These are phyloP conservation scores for Erodium moschatum DNA, from an alignment of 441 rosid genomes.

Conservation along the genomic window DNA sequence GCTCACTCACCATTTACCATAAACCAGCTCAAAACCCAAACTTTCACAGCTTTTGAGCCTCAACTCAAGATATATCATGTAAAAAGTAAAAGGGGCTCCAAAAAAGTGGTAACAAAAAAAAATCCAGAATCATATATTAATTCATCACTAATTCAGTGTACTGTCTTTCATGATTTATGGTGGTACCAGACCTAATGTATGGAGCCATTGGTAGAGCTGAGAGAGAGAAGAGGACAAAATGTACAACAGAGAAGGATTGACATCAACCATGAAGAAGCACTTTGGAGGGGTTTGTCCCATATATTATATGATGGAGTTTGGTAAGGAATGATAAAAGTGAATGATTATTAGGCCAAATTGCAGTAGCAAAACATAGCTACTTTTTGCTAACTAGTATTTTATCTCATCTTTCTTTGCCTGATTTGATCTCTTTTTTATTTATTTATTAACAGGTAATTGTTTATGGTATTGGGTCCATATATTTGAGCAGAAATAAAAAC, in stretches of 20 bases:
- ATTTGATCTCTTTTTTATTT: background rate
- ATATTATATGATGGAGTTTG: background rate
- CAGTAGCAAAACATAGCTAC: background rate
- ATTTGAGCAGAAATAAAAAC: background rate
- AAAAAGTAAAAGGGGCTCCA: background rate
- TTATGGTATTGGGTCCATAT: background rate
- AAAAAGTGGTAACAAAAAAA: background rate
- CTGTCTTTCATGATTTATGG: background rate
- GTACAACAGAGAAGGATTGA: constrained; percentile 4
- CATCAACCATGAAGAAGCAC: background rate
- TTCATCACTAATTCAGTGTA: background rate
- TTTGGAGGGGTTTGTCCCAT: background rate
- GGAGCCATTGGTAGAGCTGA: background rate
- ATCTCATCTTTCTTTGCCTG: constrained; percentile 2
- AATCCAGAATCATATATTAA: background rate
- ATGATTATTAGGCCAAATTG: background rate
- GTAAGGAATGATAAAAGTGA: background rate
- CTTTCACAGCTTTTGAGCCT: background rate
- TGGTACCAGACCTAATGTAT: background rate
- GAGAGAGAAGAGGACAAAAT: constrained; percentile 9
- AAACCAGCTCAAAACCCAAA: constrained; percentile 10
- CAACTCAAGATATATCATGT: background rate
- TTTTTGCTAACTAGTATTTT: background rate
- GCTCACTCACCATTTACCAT: background rate
- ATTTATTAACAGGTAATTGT: background rate